phyloP scores from a whole-genome alignment of 441 rosid genomes.

The Corymbia citriodora region DNA sequence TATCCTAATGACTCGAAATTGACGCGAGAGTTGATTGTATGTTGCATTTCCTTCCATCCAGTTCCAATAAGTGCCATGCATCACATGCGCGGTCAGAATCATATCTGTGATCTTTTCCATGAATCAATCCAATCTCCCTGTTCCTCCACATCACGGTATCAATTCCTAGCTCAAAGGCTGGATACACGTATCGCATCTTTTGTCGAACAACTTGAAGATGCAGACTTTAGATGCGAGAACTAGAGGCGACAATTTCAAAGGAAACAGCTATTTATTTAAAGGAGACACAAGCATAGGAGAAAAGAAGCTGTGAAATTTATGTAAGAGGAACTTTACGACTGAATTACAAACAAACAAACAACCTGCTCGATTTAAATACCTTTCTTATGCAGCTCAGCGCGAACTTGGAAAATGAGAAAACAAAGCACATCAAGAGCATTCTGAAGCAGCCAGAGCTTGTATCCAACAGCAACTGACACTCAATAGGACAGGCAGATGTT shows the following conservation, averaged over 20 bases:
- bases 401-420: background rate
- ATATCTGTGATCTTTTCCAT: background rate
- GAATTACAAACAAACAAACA: background rate
- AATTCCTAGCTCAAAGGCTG: background rate
- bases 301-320: background rate
- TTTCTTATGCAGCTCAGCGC: background rate
- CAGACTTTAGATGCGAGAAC: background rate
- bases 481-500: background rate
- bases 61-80: background rate
- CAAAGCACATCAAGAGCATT: background rate
- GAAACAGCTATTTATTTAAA: background rate
- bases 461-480: background rate
- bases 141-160: background rate
- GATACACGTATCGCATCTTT: background rate
- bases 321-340: background rate
- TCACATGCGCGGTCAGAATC: background rate
- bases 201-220: background rate
- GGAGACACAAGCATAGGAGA: background rate
- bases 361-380: background rate
- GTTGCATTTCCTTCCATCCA: background rate
- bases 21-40: background rate
- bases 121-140: background rate
- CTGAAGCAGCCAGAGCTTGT: background rate
- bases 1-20: background rate
- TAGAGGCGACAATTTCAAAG: background rate